Evolutionary conservation across 2,329 filamentous ascomycete genomes (phyloP), one percentile per base, ranked within the genome.

Genomic region (Uncinocarpus reesii): DNA sequence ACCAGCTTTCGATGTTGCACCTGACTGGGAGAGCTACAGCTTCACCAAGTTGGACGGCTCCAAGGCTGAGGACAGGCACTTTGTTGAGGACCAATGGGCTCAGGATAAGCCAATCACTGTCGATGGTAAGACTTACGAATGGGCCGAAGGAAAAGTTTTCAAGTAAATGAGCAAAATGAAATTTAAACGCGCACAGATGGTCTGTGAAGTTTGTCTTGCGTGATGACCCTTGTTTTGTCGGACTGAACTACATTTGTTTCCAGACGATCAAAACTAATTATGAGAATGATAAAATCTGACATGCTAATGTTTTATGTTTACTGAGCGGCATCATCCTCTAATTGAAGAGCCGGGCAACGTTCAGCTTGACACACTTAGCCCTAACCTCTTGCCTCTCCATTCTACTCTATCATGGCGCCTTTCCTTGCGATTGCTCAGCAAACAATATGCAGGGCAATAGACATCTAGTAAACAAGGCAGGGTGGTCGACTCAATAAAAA

Each of bases 101-200:
- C 95, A 88, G 86, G 92, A 96, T 70, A 84, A 86, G 75, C 81
- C 85, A 57, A 74, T 89, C 63, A 74, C 73, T 56, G 78, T 87
- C 63, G 71, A 84, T 64, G 90, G 84, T 76, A 95, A 96, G 84
- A 79, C 83, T 65, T 93, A 89, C 74, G 73, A 80, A 69, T 86
- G 84, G 75, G 84, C 84, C 65, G 83, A 87, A 64, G 92, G 92
- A 69, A 95, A 96, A 81, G 88, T 96, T 70, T 96, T 95, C 85
- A 96, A 96, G 80, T 96, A 95, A 79, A 75, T 24, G 28, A 44
- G 28, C 16, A 16, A 43, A 31, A 32, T 6, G 2, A 28, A 41
- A 42, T 18, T 34, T 3, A 7, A n/a, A n/a, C n/a, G n/a, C n/a
- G n/a, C n/a, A n/a, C n/a, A n/a, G n/a, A n/a, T n/a, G n/a, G n/a